Conservation (phyloP, 768 basidiomycete species). For the Lentinula sp. region DNA sequence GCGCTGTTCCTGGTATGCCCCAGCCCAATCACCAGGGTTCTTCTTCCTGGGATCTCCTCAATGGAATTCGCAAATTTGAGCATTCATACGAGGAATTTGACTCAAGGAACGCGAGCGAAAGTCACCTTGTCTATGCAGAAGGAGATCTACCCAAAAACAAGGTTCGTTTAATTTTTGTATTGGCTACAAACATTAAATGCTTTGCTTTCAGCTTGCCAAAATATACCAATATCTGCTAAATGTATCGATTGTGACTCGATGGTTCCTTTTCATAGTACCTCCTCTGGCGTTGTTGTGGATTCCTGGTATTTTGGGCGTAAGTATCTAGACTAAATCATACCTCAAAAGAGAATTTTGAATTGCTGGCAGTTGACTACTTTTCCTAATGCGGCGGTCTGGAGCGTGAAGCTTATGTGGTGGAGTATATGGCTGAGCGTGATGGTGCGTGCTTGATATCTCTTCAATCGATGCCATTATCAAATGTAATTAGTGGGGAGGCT, state of each 20-base stretch:
- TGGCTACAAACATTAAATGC: not conserved
- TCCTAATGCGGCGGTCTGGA: conserved; percentile 53
- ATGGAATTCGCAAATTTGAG: conserved; percentile 45
- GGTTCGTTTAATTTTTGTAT: conserved; percentile 20
- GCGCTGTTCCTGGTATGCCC: conserved; percentile 3
- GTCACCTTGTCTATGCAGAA: conserved; percentile 51
- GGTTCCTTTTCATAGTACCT: conserved; percentile 76
- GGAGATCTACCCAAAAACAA: conserved; percentile 55
- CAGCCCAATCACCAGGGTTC: conserved; percentile 11
- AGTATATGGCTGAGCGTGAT: conserved; percentile 75
- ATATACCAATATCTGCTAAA: conserved; percentile 72
- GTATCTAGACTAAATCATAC: not conserved
- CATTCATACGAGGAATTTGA: conserved; percentile 56
- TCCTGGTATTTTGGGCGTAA: conserved; percentile 45
- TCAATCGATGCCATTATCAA: conserved; percentile 1
- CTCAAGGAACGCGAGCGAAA: conserved; percentile 41
- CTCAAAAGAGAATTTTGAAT: not conserved
- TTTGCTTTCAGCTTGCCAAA: conserved; percentile 39
- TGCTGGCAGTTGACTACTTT: conserved; percentile 32
- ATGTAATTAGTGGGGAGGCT: conserved; percentile 35
- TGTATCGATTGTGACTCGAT: conserved; percentile 72
- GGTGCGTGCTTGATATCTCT: conserved; percentile 30
- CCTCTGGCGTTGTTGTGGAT: conserved; percentile 60
- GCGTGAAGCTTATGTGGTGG: conserved; percentile 66
- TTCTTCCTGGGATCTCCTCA: conserved; percentile 46